Conservation (phyloP, 2,329 filamentous ascomycete species). For the Fusarium sp. region DNA sequence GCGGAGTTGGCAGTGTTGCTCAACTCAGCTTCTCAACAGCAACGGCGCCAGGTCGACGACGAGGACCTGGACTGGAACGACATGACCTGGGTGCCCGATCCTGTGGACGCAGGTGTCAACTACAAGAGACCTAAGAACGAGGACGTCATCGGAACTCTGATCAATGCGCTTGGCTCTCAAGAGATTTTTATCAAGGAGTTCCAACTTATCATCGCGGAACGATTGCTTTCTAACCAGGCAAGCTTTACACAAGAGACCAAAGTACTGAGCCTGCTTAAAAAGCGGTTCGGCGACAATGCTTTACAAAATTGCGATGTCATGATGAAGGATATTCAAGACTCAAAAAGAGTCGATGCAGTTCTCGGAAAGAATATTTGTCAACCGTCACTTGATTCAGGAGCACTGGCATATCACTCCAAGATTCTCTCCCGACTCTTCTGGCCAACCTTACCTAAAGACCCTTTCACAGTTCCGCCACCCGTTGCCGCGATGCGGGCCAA, state of each 20-base stretch:
- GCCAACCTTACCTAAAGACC: slow-evolving; percentile 80
- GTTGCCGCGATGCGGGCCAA: slow-evolving; percentile 70
- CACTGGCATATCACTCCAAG: slow-evolving; percentile 73
- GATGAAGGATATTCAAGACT: slow-evolving; percentile 92
- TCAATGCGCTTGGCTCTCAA: slow-evolving; percentile 87
- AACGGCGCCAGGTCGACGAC: slow-evolving; percentile 63
- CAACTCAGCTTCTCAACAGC: slow-evolving; percentile 66
- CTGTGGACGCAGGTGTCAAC: slow-evolving; percentile 90
- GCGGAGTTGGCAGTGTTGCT: slow-evolving; percentile 75
- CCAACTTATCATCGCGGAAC: slow-evolving; percentile 86
- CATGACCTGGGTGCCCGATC: slow-evolving; percentile 92
- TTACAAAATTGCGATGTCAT: slow-evolving; percentile 97
- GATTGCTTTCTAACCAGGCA: slow-evolving; percentile 73
- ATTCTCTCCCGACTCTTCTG: slow-evolving; percentile 94
- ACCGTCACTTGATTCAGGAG: slow-evolving; percentile 22
- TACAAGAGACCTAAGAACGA: slow-evolving; percentile 89
- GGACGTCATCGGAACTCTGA: slow-evolving; percentile 91
- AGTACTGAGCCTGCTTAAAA: slow-evolving; percentile 86
- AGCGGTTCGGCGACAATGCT: slow-evolving; percentile 84
- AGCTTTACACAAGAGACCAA: slow-evolving; percentile 82
- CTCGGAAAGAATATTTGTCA: slow-evolving; percentile 61
- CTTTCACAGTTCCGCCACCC: slow-evolving; percentile 69
- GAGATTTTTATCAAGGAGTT: slow-evolving; percentile 96
- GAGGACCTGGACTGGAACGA: slow-evolving; percentile 89
- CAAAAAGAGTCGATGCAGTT: slow-evolving; percentile 74